Conservation (phyloP, 495 filamentous ascomycete genomes). For the Neurospora sp. region DNA sequence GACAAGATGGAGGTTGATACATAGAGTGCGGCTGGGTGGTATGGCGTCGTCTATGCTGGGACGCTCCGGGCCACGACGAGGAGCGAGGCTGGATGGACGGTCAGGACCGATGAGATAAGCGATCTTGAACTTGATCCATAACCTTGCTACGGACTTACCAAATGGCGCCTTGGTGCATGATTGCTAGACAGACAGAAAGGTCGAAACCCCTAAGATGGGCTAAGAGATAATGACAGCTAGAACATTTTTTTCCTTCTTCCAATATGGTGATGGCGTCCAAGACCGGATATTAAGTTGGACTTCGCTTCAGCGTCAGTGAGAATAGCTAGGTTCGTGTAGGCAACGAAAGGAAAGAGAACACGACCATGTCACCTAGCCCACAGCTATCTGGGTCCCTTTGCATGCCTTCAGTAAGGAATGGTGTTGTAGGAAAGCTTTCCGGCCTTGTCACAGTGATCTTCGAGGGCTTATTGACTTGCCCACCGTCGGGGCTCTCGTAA, state of each 20-base stretch:
- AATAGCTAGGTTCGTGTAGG: not conserved
- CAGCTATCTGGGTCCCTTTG: too few species aligned
- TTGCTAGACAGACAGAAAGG: not conserved
- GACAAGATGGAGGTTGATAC: slow-evolving; percentile 95
- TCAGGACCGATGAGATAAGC: not conserved
- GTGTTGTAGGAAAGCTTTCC: too few species aligned
- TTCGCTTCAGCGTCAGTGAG: not conserved
- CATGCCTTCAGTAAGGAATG: too few species aligned
- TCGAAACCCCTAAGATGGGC: not conserved
- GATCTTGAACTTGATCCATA: not conserved
- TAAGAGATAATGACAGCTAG: not conserved
- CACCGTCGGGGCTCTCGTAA: too few species aligned
- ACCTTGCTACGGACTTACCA: not conserved
- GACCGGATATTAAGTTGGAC: not conserved
- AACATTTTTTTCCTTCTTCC: not conserved
- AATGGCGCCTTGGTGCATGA: not conserved
- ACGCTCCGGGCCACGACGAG: too few species aligned
- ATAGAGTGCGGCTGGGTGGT: slow-evolving; percentile 36
- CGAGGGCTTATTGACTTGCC: too few species aligned
- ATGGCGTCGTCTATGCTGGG: too few species aligned
- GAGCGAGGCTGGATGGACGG: not conserved
- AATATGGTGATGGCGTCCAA: not conserved
- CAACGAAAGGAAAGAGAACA: not conserved
- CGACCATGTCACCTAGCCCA: too few species aligned
- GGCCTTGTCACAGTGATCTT: too few species aligned